A percentile compares a stretch with the other conserved stretches of the same genome.
Evolutionary conservation across 768 basidiomycete genomes (phyloP).

Genomic region (Hypholoma fasciculare): DNA sequence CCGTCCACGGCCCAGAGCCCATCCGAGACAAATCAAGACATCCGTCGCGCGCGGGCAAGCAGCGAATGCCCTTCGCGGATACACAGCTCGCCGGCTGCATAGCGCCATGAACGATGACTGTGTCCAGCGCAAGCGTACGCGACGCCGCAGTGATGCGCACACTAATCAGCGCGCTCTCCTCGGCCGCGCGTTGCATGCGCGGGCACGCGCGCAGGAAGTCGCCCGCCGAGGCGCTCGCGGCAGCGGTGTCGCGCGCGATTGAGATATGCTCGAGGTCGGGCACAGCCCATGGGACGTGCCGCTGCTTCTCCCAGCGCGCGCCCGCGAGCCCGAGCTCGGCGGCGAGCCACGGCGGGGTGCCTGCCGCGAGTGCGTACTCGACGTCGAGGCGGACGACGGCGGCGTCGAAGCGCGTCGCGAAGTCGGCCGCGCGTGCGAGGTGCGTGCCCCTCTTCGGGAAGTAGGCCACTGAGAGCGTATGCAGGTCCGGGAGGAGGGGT

Average conservation of each 20-base stretch:
- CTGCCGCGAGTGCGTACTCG: background rate
- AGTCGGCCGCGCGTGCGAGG: background rate
- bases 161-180: background rate
- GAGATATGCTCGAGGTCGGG: constrained; percentile 17
- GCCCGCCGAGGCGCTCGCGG: background rate
- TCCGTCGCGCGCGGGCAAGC: background rate
- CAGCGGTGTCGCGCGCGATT: background rate
- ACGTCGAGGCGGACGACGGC: background rate
- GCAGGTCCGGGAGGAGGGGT: constrained; percentile 7
- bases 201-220: background rate
- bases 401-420: background rate
- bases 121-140: background rate
- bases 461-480: constrained; percentile 1
- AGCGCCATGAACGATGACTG: background rate
- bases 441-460: background rate
- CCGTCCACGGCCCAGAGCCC: background rate
- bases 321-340: constrained; percentile 12
- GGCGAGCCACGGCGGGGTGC: constrained; percentile 18
- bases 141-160: background rate
- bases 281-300: background rate
- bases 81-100: background rate
- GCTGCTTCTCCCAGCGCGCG: background rate
- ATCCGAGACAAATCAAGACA: background rate
- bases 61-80: background rate
- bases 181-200: background rate